phyloP scores from a whole-genome alignment of 2,329 filamentous ascomycete genomes.

The Exophiala mesophila region DNA sequence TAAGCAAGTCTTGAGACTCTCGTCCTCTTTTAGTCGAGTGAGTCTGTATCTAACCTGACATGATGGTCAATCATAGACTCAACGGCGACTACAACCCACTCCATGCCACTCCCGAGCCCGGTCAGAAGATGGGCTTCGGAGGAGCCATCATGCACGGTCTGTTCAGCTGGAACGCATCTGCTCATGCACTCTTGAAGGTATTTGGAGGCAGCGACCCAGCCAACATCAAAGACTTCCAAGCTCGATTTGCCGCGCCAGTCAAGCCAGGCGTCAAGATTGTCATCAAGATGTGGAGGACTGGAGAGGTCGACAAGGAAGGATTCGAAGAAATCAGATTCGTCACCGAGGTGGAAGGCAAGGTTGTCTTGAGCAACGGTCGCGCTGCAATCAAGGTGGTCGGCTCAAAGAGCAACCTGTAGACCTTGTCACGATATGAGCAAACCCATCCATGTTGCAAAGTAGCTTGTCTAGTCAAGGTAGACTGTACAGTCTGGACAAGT shows the following conservation, averaged over 20 bases:
- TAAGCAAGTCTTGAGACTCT: too few species aligned
- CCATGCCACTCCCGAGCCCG: conserved; percentile 42
- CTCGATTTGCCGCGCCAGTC: conserved; percentile 45
- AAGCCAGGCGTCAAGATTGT: conserved; percentile 58
- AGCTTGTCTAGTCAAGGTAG: too few species aligned
- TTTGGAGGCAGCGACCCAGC: conserved; percentile 39
- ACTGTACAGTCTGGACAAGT: too few species aligned
- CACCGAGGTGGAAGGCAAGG: conserved; percentile 74
- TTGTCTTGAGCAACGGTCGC: conserved; percentile 80
- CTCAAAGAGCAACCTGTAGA: conserved; percentile 59
- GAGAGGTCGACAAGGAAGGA: conserved; percentile 50
- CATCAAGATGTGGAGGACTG: conserved; percentile 64
- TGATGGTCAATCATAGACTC: too few species aligned
- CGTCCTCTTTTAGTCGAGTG: neutral
- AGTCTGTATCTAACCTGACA: too few species aligned
- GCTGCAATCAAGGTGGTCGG: conserved; percentile 65
- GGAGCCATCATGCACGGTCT: conserved; percentile 46
- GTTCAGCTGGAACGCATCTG: conserved; percentile 46
- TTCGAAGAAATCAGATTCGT: conserved; percentile 82
- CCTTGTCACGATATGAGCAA: too few species aligned
- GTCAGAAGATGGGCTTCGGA: conserved; percentile 41
- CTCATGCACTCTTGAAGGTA: conserved; percentile 39
- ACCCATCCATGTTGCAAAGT: too few species aligned
- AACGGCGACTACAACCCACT: conserved; percentile 68
- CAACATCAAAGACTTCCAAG: conserved; percentile 41